A percentile compares a stretch with the other conserved stretches of the same genome.
These are phyloP conservation scores for Penicillium sp. DNA, from an alignment of 2,329 filamentous ascomycete species.

Conservation along the genomic window DNA sequence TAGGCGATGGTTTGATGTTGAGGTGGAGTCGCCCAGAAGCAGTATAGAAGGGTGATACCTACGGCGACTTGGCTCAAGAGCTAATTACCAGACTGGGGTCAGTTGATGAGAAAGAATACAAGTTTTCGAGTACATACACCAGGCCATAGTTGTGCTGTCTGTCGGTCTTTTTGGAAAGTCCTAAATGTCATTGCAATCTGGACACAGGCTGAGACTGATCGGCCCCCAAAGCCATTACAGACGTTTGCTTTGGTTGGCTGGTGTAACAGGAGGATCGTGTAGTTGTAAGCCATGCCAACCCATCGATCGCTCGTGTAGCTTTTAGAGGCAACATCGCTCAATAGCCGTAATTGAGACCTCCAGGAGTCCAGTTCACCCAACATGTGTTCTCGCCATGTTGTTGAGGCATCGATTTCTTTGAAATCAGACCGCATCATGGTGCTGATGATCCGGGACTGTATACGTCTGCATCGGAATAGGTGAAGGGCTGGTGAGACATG, in stretches of 20 bases:
- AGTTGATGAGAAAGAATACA: background rate
- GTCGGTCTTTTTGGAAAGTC: slow-evolving; percentile 17
- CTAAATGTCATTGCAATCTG: slow-evolving; percentile 16
- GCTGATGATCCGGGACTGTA: slow-evolving; percentile 16
- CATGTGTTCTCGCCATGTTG: slow-evolving; percentile 16
- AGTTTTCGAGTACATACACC: slow-evolving; percentile 6
- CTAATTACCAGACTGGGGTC: background rate
- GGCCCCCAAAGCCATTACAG: slow-evolving; percentile 6
- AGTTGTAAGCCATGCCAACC: slow-evolving; percentile 21
- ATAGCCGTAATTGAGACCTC: slow-evolving; percentile 12
- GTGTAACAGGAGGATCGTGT: slow-evolving; percentile 14
- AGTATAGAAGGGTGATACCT: slow-evolving; percentile 17
- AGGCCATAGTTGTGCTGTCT: slow-evolving; percentile 19
- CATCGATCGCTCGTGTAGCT: slow-evolving; percentile 18
- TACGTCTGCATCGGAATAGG: slow-evolving; percentile 15
- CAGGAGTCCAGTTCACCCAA: slow-evolving; percentile 14
- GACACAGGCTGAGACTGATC: slow-evolving; percentile 11
- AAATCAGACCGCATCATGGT: slow-evolving; percentile 19
- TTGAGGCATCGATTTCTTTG: slow-evolving; percentile 3
- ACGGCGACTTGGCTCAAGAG: slow-evolving; percentile 18
- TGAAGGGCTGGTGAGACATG: slow-evolving; percentile 17
- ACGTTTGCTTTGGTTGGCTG: slow-evolving; percentile 16
- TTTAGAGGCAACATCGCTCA: slow-evolving; percentile 13
- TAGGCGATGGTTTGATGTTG: slow-evolving; percentile 4
- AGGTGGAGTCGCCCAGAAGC: slow-evolving; percentile 17